Evolutionary conservation across 2,329 filamentous ascomycete species (phyloP).

Genomic region (Claviceps sp.): DNA sequence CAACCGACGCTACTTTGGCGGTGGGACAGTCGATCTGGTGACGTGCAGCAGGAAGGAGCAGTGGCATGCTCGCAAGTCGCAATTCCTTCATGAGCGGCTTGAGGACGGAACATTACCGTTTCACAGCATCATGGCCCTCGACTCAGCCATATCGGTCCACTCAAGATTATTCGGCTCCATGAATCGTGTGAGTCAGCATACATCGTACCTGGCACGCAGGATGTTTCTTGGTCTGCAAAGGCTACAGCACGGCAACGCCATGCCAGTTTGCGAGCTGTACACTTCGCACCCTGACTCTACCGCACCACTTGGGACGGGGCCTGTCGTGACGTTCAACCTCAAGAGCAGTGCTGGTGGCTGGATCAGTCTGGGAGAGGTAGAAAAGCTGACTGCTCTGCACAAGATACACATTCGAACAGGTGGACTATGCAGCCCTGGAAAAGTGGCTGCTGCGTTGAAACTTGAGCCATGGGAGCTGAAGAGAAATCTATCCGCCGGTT

Average conservation of each 20-base stretch:
- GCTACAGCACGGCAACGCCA: constrained; percentile 57
- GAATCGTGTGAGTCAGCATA: constrained; percentile 56
- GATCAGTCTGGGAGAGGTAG: constrained; percentile 72
- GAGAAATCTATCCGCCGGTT: constrained; percentile 71
- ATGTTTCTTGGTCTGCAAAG: constrained; percentile 44
- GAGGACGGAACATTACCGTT: constrained; percentile 89
- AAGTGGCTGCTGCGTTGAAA: constrained; percentile 58
- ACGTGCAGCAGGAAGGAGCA: constrained; percentile 54
- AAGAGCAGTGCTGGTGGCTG: constrained; percentile 55
- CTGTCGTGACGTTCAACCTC: constrained; percentile 76
- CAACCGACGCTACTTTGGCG: constrained; percentile 72
- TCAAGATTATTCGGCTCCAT: constrained; percentile 57
- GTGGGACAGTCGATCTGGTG: constrained; percentile 88
- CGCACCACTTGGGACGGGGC: constrained; percentile 41
- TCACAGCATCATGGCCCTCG: constrained; percentile 77
- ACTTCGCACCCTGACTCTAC: constrained; percentile 16
- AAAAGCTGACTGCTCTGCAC: constrained; percentile 69
- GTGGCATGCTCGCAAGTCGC: constrained; percentile 69
- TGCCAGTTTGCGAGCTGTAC: constrained; percentile 55
- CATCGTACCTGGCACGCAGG: constrained; percentile 45
- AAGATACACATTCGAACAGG: constrained; percentile 79
- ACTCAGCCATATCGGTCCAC: constrained; percentile 60
- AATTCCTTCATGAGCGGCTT: constrained; percentile 62
- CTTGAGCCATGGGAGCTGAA: constrained; percentile 72
- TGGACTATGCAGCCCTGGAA: constrained; percentile 83